Base-by-base conservation (phyloP, 371 early-diverging fungal species). In the Mortierella sp. region DNA sequence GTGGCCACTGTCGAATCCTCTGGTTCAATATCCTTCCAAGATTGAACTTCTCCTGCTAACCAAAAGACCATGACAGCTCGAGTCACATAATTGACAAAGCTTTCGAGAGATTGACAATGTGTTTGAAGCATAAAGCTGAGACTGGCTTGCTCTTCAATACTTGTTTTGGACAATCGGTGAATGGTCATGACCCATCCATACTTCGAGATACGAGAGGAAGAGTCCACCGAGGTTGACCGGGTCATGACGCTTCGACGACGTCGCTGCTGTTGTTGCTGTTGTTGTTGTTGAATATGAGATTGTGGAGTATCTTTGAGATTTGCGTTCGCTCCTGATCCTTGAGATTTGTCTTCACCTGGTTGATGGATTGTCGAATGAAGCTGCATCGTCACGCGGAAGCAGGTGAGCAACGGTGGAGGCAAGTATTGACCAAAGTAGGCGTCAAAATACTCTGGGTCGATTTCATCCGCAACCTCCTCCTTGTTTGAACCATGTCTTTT, bases 181-280 rank as follows among this genome's bases (percentile, higher is more conserved):
- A 79, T 79, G 5, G 79, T 79, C 67, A 72, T 65, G 26, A 79
- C 64, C 79, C 79, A 79, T 7, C 79, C 79, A 26, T 79, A 79
- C 23, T 69, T 79, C 9, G 79, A 69, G 50, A 79, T 79, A 29
- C 46, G 66, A 11, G 79, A 63, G 15, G 52, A 55, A 23, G 69
- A 9, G 60, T 69, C 72, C 11, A 72, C 66, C 1, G 72, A 79
- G 21, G 70, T 69, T 3, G 73, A 79, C 11, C 73, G 62, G 6
- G 73, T 62, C 52, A 60, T 14, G n/a, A 14, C 48, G 18, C 72
- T 72, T 28, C 64, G 52, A 5, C 79, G 68, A 5, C 47, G 30
- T 18, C 57, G 0, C 43, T 12, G 45, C 44, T n/a, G 43, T 18
- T 37, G 9, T 9, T 43, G 28, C 9, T 37, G 37, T 37, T 37